These are phyloP conservation scores for Penicillium frequentans DNA, from an alignment of 2,329 filamentous ascomycete species.

Conservation along the genomic window DNA sequence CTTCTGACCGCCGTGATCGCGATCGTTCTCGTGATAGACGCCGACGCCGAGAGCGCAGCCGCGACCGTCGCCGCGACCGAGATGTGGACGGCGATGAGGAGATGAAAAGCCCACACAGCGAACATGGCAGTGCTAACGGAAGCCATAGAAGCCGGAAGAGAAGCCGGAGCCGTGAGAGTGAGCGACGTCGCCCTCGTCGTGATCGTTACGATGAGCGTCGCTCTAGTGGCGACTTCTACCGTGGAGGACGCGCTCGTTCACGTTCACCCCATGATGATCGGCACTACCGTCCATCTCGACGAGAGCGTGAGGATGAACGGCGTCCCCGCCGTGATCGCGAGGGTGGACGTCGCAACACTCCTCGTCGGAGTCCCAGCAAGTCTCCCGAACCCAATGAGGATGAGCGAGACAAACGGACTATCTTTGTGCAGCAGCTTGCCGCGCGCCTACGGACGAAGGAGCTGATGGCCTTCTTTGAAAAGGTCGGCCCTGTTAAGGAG, in stretches of 20 bases:
- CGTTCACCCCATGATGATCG: constrained; percentile 67
- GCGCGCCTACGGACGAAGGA: constrained; percentile 89
- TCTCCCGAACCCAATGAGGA: constrained; percentile 80
- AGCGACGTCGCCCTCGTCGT: constrained; percentile 71
- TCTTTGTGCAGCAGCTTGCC: constrained; percentile 97
- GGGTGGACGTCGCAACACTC: constrained; percentile 43
- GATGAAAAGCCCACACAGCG: constrained; percentile 69
- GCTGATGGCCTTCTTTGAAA: constrained; percentile 92
- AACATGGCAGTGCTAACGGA: constrained; percentile 67
- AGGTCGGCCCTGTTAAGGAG: constrained; percentile 90
- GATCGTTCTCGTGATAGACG: constrained; percentile 59
- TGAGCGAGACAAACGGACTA: constrained; percentile 92
- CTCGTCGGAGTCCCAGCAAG: constrained; percentile 45
- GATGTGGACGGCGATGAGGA: constrained; percentile 59
- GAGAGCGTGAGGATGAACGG: constrained; percentile 50
- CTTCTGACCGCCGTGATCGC: constrained; percentile 56
- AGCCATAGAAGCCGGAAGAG: constrained; percentile 78
- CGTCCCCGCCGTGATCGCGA: constrained; percentile 56
- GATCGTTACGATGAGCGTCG: constrained; percentile 60
- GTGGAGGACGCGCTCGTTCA: constrained; percentile 67
- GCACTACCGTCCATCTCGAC: constrained; percentile 53
- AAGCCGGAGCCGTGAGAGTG: constrained; percentile 76
- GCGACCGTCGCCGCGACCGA: constrained; percentile 51
- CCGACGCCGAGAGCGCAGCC: constrained; percentile 61
- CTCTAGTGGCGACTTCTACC: constrained; percentile 69